phyloP scores from a whole-genome alignment of 2,329 filamentous ascomycete species.

The Balansia obtecta region DNA sequence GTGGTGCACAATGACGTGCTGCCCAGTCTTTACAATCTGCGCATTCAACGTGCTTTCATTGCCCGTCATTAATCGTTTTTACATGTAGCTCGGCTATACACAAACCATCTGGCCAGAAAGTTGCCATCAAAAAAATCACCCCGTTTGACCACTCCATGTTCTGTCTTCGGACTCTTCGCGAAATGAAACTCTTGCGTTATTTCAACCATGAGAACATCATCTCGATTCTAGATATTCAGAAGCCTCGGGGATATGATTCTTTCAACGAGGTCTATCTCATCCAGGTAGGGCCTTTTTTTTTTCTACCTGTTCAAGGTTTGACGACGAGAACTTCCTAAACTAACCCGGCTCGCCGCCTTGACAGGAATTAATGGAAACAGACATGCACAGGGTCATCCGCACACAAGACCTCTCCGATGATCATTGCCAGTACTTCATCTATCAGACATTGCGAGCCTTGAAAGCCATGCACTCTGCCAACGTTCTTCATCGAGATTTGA shows the following conservation, averaged over 20 bases:
- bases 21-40: not conserved
- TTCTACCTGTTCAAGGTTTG: not conserved
- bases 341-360: constrained; percentile 1
- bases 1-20: not conserved
- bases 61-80: not conserved
- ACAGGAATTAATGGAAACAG: constrained; percentile 97
- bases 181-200: constrained; percentile 98
- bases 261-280: constrained; percentile 99
- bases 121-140: constrained; percentile 99
- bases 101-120: constrained; percentile 96
- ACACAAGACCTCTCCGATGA: constrained; percentile 98
- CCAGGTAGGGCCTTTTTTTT: constrained; percentile 53
- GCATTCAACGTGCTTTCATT: not conserved
- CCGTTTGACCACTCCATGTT: constrained; percentile 99
- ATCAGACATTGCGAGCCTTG: constrained; percentile 91
- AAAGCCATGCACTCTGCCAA: constrained; percentile 99
- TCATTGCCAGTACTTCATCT: constrained; percentile 99
- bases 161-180: constrained; percentile 86
- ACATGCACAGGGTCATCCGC: constrained; percentile 98
- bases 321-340: not conserved
- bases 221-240: constrained; percentile 97
- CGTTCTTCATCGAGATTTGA: constrained; percentile 91
- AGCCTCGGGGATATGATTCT: constrained; percentile 86
- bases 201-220: constrained; percentile 99
- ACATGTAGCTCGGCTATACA: constrained; percentile 81